Conservation (phyloP, 2,329 filamentous ascomycete species). For the Talaromyces sp. region DNA sequence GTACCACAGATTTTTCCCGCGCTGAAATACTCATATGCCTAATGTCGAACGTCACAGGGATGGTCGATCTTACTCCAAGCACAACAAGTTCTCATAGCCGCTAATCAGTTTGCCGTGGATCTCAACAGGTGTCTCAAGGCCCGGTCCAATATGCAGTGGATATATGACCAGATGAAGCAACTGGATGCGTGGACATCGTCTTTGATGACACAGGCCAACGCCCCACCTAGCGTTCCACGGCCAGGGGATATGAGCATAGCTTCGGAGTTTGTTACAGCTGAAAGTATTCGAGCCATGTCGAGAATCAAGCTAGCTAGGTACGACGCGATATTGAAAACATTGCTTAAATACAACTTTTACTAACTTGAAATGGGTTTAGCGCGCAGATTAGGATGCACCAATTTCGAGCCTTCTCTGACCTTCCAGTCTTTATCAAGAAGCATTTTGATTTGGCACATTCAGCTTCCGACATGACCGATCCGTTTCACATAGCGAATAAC, state of each 20-base stretch:
- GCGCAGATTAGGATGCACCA: slow-evolving; percentile 46
- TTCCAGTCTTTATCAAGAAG: slow-evolving; percentile 45
- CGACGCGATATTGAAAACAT: neutral
- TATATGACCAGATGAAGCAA: slow-evolving; percentile 42
- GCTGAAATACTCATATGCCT: neutral
- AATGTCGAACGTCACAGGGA: slow-evolving; percentile 30
- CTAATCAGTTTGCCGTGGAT: slow-evolving; percentile 41
- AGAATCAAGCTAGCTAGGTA: slow-evolving; percentile 46
- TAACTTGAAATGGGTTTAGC: slow-evolving; percentile 24
- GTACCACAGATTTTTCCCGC: slow-evolving; percentile 23
- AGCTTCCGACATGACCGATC: slow-evolving; percentile 21
- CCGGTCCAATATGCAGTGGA: slow-evolving; percentile 34
- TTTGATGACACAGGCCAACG: slow-evolving; percentile 33
- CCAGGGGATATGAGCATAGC: slow-evolving; percentile 27
- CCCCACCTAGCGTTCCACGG: slow-evolving; percentile 26
- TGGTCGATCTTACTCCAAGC: slow-evolving; percentile 43
- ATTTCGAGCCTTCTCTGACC: slow-evolving; percentile 46
- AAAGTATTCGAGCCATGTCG: slow-evolving; percentile 40
- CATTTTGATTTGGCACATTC: slow-evolving; percentile 44
- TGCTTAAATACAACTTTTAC: slow-evolving; percentile 5
- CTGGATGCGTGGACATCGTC: slow-evolving; percentile 41
- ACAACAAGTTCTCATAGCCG: slow-evolving; percentile 42
- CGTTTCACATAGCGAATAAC: slow-evolving; percentile 19
- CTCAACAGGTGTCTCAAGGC: slow-evolving; percentile 38
- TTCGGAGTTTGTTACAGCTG: slow-evolving; percentile 37